Evolutionary conservation across 2,329 filamentous ascomycete genomes (phyloP).

Genomic region (Paracorniculantispora psalliotae): DNA sequence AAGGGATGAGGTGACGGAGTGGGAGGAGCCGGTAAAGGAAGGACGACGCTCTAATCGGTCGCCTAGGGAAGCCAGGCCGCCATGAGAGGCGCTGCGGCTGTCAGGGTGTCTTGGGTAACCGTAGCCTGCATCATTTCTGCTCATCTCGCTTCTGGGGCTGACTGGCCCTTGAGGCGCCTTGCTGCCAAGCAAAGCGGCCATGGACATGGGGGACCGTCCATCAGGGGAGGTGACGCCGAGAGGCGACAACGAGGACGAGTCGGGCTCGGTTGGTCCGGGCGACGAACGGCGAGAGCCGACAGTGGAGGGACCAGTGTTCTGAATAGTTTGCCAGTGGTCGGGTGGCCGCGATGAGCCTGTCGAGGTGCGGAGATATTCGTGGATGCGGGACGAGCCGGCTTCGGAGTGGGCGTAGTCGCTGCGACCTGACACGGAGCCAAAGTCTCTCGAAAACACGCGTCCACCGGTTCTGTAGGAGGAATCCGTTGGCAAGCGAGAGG

Average conservation of each 20-base stretch:
- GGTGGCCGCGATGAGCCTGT: neutral
- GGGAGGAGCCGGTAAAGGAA: slow-evolving; percentile 1
- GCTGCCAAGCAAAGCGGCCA: slow-evolving; percentile 1
- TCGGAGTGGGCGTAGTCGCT: slow-evolving; percentile 6
- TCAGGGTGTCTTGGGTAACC: neutral
- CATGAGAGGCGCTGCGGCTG: neutral
- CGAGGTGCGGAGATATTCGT: neutral
- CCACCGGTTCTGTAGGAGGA: neutral
- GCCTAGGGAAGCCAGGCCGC: neutral
- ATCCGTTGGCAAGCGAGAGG: neutral
- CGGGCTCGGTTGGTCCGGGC: slow-evolving; percentile 1
- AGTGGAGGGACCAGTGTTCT: neutral
- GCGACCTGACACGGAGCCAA: neutral
- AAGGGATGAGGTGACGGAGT: slow-evolving; percentile 1
- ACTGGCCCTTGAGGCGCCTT: neutral
- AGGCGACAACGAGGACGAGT: neutral
- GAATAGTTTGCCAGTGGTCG: neutral
- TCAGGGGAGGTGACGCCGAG: slow-evolving; percentile 1
- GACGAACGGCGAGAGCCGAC: slow-evolving; percentile 3
- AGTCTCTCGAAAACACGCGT: neutral
- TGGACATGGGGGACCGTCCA: slow-evolving; percentile 6
- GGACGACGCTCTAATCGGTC: slow-evolving; percentile 5
- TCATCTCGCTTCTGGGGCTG: slow-evolving; percentile 3
- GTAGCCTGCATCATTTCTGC: neutral
- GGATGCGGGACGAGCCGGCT: neutral